Evolutionary conservation across 2,329 filamentous ascomycete species (phyloP).

Genomic region (Aspergillus ochraceoroseus): DNA sequence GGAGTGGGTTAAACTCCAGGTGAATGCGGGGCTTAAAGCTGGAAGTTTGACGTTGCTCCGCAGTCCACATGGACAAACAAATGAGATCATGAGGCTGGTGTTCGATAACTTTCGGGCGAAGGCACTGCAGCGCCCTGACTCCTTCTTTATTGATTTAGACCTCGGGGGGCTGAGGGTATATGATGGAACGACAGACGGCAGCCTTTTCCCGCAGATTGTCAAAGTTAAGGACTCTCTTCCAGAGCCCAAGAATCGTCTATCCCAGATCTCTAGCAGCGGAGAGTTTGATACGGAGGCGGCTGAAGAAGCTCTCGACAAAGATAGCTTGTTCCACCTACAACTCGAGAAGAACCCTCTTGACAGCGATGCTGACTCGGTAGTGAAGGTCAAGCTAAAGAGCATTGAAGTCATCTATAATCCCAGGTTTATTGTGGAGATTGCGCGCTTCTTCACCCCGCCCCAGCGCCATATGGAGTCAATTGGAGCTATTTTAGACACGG

Average conservation of each 20-base stretch:
- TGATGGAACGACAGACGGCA: slow-evolving; percentile 89
- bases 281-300: slow-evolving; percentile 39
- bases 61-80: slow-evolving; percentile 69
- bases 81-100: slow-evolving; percentile 80
- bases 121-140: slow-evolving; percentile 83
- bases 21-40: slow-evolving; percentile 88
- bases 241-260: slow-evolving; percentile 44
- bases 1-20: slow-evolving; percentile 86
- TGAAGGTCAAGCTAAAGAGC: slow-evolving; percentile 87
- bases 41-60: slow-evolving; percentile 93
- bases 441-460: slow-evolving; percentile 92
- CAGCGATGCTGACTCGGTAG: slow-evolving; percentile 80
- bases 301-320: slow-evolving; percentile 48
- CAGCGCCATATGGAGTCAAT: slow-evolving; percentile 99
- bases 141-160: slow-evolving; percentile 79
- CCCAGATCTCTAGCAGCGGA: slow-evolving; percentile 30
- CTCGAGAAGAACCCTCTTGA: slow-evolving; percentile 95
- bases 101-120: slow-evolving; percentile 95
- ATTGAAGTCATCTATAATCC: slow-evolving; percentile 98
- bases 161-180: slow-evolving; percentile 91
- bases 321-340: slow-evolving; percentile 86
- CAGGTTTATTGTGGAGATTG: slow-evolving; percentile 81
- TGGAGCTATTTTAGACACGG: slow-evolving; percentile 87
- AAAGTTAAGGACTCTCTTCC: slow-evolving; percentile 81
- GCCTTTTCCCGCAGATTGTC: slow-evolving; percentile 89